These are phyloP conservation scores for Amaranthus cruentus DNA, from an alignment of 148 eudicot species.

Conservation along the genomic window DNA sequence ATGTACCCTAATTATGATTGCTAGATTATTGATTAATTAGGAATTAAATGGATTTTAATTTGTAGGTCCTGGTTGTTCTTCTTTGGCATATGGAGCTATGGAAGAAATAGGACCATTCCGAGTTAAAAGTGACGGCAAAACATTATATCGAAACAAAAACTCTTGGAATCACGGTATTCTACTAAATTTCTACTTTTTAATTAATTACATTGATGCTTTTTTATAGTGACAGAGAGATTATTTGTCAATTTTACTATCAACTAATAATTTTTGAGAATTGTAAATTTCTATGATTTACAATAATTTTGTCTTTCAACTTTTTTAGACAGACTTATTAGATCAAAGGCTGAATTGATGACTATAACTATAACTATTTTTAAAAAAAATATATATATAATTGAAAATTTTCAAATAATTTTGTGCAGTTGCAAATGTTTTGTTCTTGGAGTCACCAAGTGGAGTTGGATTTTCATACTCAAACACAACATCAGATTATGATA, in stretches of 20 bases:
- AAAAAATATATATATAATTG: too few relatives aligned
- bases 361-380: too few relatives aligned
- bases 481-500: constrained; percentile 34
- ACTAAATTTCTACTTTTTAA: too few relatives aligned
- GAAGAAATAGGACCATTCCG: constrained; percentile 76
- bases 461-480: constrained; percentile 86
- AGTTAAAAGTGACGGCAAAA: constrained; percentile 74
- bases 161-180: constrained; percentile 69
- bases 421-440: constrained; percentile 67
- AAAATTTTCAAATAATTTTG: neutral
- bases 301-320: too few relatives aligned
- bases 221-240: too few relatives aligned
- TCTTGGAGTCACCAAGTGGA: constrained; percentile 81
- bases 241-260: too few relatives aligned
- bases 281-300: too few relatives aligned
- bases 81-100: constrained; percentile 84
- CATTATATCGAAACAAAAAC: constrained; percentile 46
- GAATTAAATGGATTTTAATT: neutral
- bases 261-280: neutral
- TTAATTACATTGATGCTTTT: too few relatives aligned
- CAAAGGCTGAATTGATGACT: too few relatives aligned
- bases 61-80: constrained; percentile 84
- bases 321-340: too few relatives aligned
- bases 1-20: too few relatives aligned
- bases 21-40: neutral